Conservation (phyloP, 1,284 basidiomycete genomes). For the Ceratobasidium sp. region DNA sequence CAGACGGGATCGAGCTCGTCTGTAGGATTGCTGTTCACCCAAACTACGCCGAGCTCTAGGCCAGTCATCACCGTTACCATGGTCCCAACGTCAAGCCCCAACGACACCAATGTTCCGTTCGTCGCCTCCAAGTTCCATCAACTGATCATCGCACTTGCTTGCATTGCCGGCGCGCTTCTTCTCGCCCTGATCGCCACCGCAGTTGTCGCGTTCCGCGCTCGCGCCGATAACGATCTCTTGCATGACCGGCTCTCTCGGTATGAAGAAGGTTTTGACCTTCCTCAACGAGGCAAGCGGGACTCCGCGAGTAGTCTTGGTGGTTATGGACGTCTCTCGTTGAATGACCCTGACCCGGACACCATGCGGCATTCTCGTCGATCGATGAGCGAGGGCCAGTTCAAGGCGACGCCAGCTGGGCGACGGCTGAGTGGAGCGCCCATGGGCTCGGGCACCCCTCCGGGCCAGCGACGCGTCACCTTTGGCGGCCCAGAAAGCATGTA, state of each 20-base stretch:
- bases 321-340: constrained; percentile 25
- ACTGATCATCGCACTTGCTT: constrained; percentile 34
- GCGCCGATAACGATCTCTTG: constrained; percentile 26
- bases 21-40: constrained; percentile 7
- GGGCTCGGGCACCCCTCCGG: constrained; percentile 7
- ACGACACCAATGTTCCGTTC: constrained; percentile 27
- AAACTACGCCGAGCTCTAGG: constrained; percentile 1
- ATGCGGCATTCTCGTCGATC: not conserved
- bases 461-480: constrained; percentile 22
- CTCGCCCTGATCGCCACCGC: constrained; percentile 20
- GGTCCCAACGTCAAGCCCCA: not conserved
- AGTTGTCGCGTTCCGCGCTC: constrained; percentile 35
- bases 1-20: constrained; percentile 9
- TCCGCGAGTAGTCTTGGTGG: not conserved
- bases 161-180: constrained; percentile 16
- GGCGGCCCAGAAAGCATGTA: constrained; percentile 1
- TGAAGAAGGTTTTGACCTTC: constrained; percentile 16
- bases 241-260: constrained; percentile 24
- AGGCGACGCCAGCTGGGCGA: not conserved
- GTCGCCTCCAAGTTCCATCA: constrained; percentile 31
- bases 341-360: constrained; percentile 15
- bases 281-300: not conserved
- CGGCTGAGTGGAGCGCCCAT: constrained; percentile 15
- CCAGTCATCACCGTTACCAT: not conserved
- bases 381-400: constrained; percentile 7